These are phyloP conservation scores for Talaromyces wortmannii DNA, from an alignment of 495 filamentous ascomycete genomes.

Conservation along the genomic window DNA sequence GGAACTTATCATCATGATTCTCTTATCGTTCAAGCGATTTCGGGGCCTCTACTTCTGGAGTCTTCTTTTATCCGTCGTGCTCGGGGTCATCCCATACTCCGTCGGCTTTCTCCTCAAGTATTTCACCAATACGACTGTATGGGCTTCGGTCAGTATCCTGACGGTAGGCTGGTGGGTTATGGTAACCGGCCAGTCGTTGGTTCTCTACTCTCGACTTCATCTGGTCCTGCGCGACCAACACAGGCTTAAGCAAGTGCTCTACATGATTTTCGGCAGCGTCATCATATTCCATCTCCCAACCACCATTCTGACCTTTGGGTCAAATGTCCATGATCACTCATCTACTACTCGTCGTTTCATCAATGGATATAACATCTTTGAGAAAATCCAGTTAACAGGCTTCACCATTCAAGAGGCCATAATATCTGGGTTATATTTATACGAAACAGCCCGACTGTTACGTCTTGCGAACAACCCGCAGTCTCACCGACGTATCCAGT, in stretches of 20 bases:
- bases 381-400: constrained; percentile 48
- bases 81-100: constrained; percentile 42
- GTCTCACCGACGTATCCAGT: constrained; percentile 1
- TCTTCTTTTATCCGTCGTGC: constrained; percentile 33
- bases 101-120: constrained; percentile 47
- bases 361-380: constrained; percentile 44
- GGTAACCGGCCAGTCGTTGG: constrained; percentile 46
- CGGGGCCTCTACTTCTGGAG: constrained; percentile 50
- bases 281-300: constrained; percentile 43
- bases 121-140: constrained; percentile 26
- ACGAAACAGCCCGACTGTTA: constrained; percentile 44
- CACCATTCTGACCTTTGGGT: constrained; percentile 41
- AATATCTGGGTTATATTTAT: constrained; percentile 52
- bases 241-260: constrained; percentile 30
- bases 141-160: constrained; percentile 35
- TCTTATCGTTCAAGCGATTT: constrained; percentile 44
- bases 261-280: constrained; percentile 36
- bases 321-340: constrained; percentile 24
- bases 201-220: constrained; percentile 45
- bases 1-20: constrained; percentile 42
- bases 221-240: constrained; percentile 39
- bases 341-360: constrained; percentile 23
- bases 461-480: constrained; percentile 15
- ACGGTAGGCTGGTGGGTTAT: constrained; percentile 48
- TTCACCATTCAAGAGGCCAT: constrained; percentile 52